phyloP scores from a whole-genome alignment of 768 basidiomycete genomes.

The Candolleomyces efflorescens region DNA sequence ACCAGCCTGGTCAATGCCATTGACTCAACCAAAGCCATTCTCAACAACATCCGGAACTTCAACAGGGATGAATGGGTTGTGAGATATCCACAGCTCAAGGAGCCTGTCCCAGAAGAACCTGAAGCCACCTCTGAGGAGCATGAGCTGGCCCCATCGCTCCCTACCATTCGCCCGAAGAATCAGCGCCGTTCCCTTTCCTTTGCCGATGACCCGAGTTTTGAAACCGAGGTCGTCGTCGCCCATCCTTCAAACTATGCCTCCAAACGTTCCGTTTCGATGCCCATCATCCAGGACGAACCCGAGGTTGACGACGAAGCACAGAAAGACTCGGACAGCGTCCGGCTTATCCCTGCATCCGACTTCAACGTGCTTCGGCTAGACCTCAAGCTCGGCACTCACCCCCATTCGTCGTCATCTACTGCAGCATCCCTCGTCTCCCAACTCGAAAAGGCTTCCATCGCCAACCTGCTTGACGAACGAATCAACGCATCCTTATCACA shows the following conservation, averaged over 20 bases:
- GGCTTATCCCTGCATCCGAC: slow-evolving; percentile 48
- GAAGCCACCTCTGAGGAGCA: slow-evolving; percentile 13
- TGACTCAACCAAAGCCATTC: slow-evolving; percentile 61
- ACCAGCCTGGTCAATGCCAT: slow-evolving; percentile 74
- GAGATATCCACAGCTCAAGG: slow-evolving; percentile 75
- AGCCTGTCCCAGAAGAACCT: slow-evolving; percentile 28
- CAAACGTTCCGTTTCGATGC: slow-evolving; percentile 52
- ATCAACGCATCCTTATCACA: slow-evolving; percentile 71
- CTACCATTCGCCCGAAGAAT: slow-evolving; percentile 28
- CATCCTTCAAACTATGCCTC: slow-evolving; percentile 44
- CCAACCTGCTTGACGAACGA: slow-evolving; percentile 85
- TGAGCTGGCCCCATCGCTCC: slow-evolving; percentile 17
- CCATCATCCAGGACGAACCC: slow-evolving; percentile 33
- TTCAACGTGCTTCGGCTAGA: slow-evolving; percentile 91
- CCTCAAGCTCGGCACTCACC: slow-evolving; percentile 81
- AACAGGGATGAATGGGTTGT: slow-evolving; percentile 87
- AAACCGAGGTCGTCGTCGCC: slow-evolving; percentile 59
- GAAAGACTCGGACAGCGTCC: slow-evolving; percentile 26
- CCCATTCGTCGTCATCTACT: slow-evolving; percentile 59
- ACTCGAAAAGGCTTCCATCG: slow-evolving; percentile 90
- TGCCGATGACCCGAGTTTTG: slow-evolving; percentile 71
- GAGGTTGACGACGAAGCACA: slow-evolving; percentile 20
- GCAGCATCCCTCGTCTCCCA: slow-evolving; percentile 79
- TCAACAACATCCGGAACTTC: slow-evolving; percentile 70
- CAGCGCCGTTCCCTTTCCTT: slow-evolving; percentile 75